A percentile compares a stretch with the other conserved stretches of the same genome.
Conservation (phyloP, 441 rosid species). For the Syzygium malaccense region DNA sequence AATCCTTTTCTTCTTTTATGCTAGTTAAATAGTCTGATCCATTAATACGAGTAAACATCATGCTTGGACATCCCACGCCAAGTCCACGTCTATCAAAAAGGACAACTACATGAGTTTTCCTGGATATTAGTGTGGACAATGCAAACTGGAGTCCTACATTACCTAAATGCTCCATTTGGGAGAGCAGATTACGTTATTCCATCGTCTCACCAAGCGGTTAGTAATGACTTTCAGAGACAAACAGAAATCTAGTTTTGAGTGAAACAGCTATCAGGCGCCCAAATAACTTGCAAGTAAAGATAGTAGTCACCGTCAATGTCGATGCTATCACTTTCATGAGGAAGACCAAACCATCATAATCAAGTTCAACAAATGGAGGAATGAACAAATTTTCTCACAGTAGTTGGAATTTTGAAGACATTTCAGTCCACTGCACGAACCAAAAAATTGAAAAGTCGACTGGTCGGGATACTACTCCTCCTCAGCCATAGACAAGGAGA, state of each 20-base stretch:
- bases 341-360: neutral
- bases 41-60: neutral
- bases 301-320: too few species aligned
- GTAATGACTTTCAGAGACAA: neutral
- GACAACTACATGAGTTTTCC: neutral
- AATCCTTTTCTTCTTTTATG: neutral
- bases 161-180: neutral
- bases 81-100: neutral
- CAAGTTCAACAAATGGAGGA: neutral
- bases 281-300: too few species aligned
- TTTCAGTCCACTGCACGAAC: neutral
- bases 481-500: neutral
- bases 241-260: neutral
- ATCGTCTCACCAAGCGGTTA: neutral
- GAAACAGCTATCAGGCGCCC: too few species aligned
- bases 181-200: neutral
- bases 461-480: neutral
- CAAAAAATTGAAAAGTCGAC: neutral
- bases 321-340: neutral
- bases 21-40: neutral
- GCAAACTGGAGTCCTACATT: neutral
- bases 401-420: neutral
- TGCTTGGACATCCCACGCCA: neutral
- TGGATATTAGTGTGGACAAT: neutral
- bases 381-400: neutral